Evolutionary conservation across 495 filamentous ascomycete species (phyloP), one percentile per base, ranked within the genome.

Genomic region (Neurospora terricola): DNA sequence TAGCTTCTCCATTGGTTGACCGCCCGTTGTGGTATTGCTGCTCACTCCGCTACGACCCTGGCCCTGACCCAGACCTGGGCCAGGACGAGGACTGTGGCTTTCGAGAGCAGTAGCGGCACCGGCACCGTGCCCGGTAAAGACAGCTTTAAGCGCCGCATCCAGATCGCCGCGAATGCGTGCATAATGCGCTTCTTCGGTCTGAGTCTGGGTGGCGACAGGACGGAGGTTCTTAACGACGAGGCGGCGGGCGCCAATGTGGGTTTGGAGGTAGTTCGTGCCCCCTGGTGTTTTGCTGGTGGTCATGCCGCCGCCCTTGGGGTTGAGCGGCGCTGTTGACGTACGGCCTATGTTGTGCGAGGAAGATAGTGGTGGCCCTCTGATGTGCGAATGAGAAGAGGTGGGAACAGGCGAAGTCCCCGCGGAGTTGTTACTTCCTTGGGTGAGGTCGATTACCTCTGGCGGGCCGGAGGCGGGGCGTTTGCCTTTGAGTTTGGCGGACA

Each of bases 221-320:
- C 91, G 88, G 74, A 97, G 86, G 77, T 97, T 97, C 87, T 96
- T 96, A 71, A 98, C 90, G 2, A 91, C 86, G 12, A 99, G 87
- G 81, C 90, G 94, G 83, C 91, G 93, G n/a, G 92, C 86, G 27
- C 92, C 91, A 5, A 80, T 80, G 73, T 88, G 85, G 10, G 88
- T 84, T 75, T 88, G 85, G 73, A 90, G 84, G 73, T 79, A 81
- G 18, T 80, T 73, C 4, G 69, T 70, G 71, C 75, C 71, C 12
- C 54, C 54, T 7, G 54, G 54, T 34, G 54, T 16, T 36, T 66
- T 66, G 30, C 23, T 34, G 6, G 21, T 14, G 23, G 12, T 18
- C 11, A 23, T 12, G 27, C 54, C 54, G 27, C 11, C 23, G 30
- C 27, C 54, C 27, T 66, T 66, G 27, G 27, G 73, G 62, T 37